Base-by-base conservation (phyloP, 2,329 filamentous ascomycete species). In the Lasiodiplodia gonubiensis region DNA sequence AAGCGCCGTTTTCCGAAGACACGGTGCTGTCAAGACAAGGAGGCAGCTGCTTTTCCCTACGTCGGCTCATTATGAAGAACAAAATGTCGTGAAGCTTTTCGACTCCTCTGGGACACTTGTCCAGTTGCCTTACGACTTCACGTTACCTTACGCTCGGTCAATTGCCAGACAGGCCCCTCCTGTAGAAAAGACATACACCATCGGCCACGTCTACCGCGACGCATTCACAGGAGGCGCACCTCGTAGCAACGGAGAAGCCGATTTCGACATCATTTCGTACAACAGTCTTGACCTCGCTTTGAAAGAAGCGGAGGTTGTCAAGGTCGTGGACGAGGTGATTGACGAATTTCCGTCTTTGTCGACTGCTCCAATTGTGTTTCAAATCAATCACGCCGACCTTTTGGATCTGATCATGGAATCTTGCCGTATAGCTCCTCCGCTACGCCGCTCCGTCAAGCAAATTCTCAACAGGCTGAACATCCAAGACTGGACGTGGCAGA, bases 101-200 rank as follows among this genome's bases (percentile, higher is more conserved):
- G 93, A 97, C 76, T 85, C 89, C 1, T 92, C 90, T 69, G 95
- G 94, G 2, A 94, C 91, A n/a, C 84, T 97, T 1, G 84, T 98
- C 8, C 95, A 99, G 76, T 81, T 99, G n/a, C 95, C 95, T 0
- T 97, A 92, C 73, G 95, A 99, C 77, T 83, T 98, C 25, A 97
- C 93, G 2, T 85, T 98, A 70, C 93, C 94, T 1, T 90, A 97
- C 76, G 95, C 95, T 27, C 88, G 94, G 66, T 88, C 90, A 67
- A 86, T 99, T 64, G 93, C 94, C 5, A 90, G 92, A 70, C 86
- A 89, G 54, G 83, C 83, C 14, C 83, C 88, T 0, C 84, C 88
- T 1, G 80, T 92, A 5, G 88, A 92, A 71, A 91, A 92, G 71
- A 92, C 92, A 0, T 97, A 93, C 77, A 89, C 92, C 0, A 97